A percentile compares a stretch with the other conserved stretches of the same genome.
These are phyloP conservation scores for Ustilago esculenta DNA, from an alignment of 1,284 basidiomycete species.

Conservation along the genomic window DNA sequence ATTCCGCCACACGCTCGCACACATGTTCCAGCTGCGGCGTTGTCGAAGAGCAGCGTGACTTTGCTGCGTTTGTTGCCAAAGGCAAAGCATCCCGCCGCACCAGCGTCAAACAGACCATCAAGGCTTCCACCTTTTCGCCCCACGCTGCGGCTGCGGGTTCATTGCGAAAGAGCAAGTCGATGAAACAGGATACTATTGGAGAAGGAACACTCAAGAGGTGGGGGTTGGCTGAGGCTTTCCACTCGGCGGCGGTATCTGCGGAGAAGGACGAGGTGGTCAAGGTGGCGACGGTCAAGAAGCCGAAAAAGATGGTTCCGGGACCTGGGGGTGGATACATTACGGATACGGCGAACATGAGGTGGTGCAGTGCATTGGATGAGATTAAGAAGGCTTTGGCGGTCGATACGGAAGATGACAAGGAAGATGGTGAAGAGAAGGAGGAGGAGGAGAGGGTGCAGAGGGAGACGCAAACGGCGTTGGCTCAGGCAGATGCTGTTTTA, in stretches of 20 bases:
- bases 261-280: neutral
- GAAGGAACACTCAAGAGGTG: slow-evolving; percentile 37
- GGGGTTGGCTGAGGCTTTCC: slow-evolving; percentile 42
- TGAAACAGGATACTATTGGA: slow-evolving; percentile 12
- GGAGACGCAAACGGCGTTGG: slow-evolving; percentile 19
- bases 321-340: slow-evolving; percentile 56
- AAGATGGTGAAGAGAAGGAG: neutral
- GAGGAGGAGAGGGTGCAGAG: slow-evolving; percentile 12
- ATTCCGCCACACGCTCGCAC: slow-evolving; percentile 8
- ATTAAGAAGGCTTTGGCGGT: slow-evolving; percentile 53
- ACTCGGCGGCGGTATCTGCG: slow-evolving; percentile 6
- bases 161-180: slow-evolving; percentile 20
- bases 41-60: slow-evolving; percentile 23
- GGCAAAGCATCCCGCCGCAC: slow-evolving; percentile 38
- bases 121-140: slow-evolving; percentile 2
- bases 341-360: slow-evolving; percentile 55
- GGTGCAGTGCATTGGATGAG: slow-evolving; percentile 57
- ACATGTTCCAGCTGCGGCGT: slow-evolving; percentile 26
- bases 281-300: slow-evolving; percentile 11
- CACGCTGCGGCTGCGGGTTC: slow-evolving; percentile 9
- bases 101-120: slow-evolving; percentile 16
- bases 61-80: slow-evolving; percentile 35
- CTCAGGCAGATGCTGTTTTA: slow-evolving; percentile 24
- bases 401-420: slow-evolving; percentile 5
- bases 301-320: slow-evolving; percentile 57